Base-by-base conservation (phyloP, 805 yeast genomes). In the Candida arabinofermentans region DNA sequence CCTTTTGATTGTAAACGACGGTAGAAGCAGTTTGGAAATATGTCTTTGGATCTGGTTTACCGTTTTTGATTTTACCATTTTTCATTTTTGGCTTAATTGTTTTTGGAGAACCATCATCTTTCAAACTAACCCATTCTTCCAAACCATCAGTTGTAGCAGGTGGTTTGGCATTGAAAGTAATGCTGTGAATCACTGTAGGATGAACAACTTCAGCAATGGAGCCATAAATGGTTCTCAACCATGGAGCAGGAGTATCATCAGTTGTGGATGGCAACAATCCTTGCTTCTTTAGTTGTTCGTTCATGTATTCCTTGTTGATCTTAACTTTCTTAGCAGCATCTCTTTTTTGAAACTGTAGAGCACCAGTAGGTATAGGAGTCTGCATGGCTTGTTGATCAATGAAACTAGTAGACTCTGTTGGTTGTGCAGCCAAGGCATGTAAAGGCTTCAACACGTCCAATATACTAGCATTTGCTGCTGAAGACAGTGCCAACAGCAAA, bases 71-170 rank as follows among this genome's bases (percentile, higher is more conserved):
- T 39, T 64, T 65, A 9, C 95, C 96, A 50, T 82, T 79, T 51
- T 87, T 86, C 55, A 79, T 55, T 55, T 86, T 74, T 3, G 96
- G 96, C 31, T 66, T 71, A 37, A 88, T 77, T 0, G 96, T 87
- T 58, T 83, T 81, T 40, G 96, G 95, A 8, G 72, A 61, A 14
- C 96, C 96, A 46, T 82, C 77, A 48, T 82, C 80, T 44, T 87
- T 75, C 55, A 88, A 69, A 2, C 87, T 75, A 30, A 88, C 69
- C 96, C 96, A 88, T 8, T 87, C 88, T 44, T 79, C 80, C 48
- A 87, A 72, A 8, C 85, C 83, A 50, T 81, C 70, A 5, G 87
- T 76, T 1, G 72, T 65, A 0, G 69, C 68, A 2, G 95, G 88
- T 0, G 91, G 87, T 47, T 83, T 81, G 22, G 80, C 79, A 42